Evolutionary conservation across 352 stramenopile species (phyloP).

Genomic region (Pythium aristosporum): DNA sequence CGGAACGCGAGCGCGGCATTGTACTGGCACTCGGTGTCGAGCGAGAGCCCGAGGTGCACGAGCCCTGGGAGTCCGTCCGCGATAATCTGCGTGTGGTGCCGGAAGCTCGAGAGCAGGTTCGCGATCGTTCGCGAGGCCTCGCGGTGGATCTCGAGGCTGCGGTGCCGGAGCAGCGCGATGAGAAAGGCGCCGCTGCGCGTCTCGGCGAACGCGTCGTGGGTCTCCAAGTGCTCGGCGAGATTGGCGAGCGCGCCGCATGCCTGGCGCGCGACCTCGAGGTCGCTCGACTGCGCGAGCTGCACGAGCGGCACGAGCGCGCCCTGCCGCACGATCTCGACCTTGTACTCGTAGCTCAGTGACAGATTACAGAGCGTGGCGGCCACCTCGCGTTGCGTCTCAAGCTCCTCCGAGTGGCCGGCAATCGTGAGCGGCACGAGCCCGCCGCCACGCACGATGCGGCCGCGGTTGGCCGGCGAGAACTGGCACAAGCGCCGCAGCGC

Average conservation of each 20-base stretch:
- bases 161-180: conserved; percentile 82
- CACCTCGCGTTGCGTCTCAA: conserved; percentile 95
- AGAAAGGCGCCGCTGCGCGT: conserved; percentile 70
- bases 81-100: conserved; percentile 92
- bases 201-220: conserved; percentile 87
- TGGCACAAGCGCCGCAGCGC: conserved; percentile 92
- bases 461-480: conserved; percentile 86
- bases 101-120: conserved; percentile 93
- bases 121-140: conserved; percentile 91
- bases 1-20: conserved; percentile 93
- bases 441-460: conserved; percentile 81
- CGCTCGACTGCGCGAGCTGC: conserved; percentile 82
- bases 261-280: conserved; percentile 92
- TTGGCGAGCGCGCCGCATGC: conserved; percentile 93
- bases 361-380: conserved; percentile 93
- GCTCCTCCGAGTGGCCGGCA: conserved; percentile 82
- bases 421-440: conserved; percentile 84
- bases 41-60: conserved; percentile 86
- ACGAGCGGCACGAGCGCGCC: conserved; percentile 80
- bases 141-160: conserved; percentile 91
- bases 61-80: conserved; percentile 88
- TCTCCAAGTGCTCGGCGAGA: conserved; percentile 93
- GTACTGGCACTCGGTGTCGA: conserved; percentile 94
- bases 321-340: conserved; percentile 86
- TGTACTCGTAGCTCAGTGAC: conserved; percentile 91